Percentiles rank a stretch among this genome's conserved stretches.
These are phyloP conservation scores for Moricandia arvensis DNA, from an alignment of 345 rosid species.

Conservation along the genomic window DNA sequence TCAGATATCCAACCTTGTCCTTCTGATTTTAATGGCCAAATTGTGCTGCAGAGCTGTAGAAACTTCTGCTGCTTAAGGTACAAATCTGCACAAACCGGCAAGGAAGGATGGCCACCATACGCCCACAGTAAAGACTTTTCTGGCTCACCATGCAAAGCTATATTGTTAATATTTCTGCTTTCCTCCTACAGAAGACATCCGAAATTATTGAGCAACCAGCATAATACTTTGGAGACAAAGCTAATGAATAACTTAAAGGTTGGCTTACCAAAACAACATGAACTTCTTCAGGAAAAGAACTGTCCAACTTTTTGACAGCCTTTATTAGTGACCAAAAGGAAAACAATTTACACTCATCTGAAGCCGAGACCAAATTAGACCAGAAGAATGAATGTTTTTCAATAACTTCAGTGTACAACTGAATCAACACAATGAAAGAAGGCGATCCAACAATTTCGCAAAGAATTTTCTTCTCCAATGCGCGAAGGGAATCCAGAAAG, in stretches of 20 bases:
- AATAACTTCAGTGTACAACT: constrained; percentile 54
- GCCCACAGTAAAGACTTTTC: constrained; percentile 81
- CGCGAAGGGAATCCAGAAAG: constrained; percentile 55
- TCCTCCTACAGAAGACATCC: constrained; percentile 44
- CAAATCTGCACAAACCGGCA: constrained; percentile 58
- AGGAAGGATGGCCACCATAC: constrained; percentile 85
- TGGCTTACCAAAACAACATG: constrained; percentile 55
- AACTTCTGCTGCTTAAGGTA: constrained; percentile 56
- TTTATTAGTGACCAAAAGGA: constrained; percentile 72
- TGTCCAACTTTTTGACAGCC: constrained; percentile 50
- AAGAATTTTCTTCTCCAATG: constrained; percentile 61
- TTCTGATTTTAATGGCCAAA: constrained; percentile 56
- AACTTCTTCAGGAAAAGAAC: constrained; percentile 52
- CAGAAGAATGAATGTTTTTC: constrained; percentile 70
- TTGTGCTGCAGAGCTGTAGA: constrained; percentile 50
- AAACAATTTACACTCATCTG: constrained; percentile 46
- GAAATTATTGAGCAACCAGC: constrained; percentile 17
- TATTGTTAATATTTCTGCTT: constrained; percentile 49
- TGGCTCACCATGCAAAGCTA: constrained; percentile 43
- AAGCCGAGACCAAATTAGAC: constrained; percentile 51
- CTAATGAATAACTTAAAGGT: constrained; percentile 2
- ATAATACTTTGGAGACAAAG: constrained; percentile 3
- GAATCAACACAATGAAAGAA: constrained; percentile 45
- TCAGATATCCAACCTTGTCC: constrained; percentile 49
- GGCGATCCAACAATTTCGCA: constrained; percentile 53